phyloP scores from a whole-genome alignment of 352 stramenopile genomes.

The Phytopythium oedochilum region DNA sequence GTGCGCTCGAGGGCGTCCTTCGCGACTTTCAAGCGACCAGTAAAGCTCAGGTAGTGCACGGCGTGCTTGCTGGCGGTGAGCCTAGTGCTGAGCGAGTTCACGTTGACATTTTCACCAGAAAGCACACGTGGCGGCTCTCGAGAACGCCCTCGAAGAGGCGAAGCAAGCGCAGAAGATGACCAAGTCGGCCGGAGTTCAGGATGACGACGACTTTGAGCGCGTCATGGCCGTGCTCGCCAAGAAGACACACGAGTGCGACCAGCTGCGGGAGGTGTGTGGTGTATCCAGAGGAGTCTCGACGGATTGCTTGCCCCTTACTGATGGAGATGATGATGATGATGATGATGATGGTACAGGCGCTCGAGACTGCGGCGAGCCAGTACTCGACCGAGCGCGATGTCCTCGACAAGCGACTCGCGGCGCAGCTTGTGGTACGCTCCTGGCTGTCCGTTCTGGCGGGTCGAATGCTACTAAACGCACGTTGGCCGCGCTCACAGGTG shows the following conservation, averaged over 20 bases:
- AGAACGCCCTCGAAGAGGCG: slow-evolving; percentile 31
- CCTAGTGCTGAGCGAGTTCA: neutral
- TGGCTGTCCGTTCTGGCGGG: neutral
- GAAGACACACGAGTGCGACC: slow-evolving; percentile 64
- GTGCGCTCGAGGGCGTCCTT: slow-evolving; percentile 56
- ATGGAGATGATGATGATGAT: neutral
- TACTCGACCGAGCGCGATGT: slow-evolving; percentile 55
- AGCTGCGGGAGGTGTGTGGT: slow-evolving; percentile 71
- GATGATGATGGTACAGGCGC: slow-evolving; percentile 18
- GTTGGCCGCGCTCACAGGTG: slow-evolving; percentile 35
- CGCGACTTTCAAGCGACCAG: slow-evolving; percentile 59
- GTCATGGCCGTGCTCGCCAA: slow-evolving; percentile 51
- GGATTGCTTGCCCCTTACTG: too few relatives aligned
- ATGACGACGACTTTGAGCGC: slow-evolving; percentile 42
- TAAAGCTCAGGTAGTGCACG: slow-evolving; percentile 45
- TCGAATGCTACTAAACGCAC: neutral
- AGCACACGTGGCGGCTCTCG: slow-evolving; percentile 37
- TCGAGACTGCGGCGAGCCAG: slow-evolving; percentile 52
- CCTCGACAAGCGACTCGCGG: slow-evolving; percentile 64
- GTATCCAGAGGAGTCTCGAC: too few relatives aligned
- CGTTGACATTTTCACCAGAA: slow-evolving; percentile 24
- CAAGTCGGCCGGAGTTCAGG: slow-evolving; percentile 1
- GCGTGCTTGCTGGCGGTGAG: neutral
- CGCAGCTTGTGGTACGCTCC: slow-evolving; percentile 53
- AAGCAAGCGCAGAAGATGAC: slow-evolving; percentile 7